Evolutionary conservation across 768 basidiomycete species (phyloP), one percentile per base, ranked within the genome.

Genomic region (Lentinula boryana): DNA sequence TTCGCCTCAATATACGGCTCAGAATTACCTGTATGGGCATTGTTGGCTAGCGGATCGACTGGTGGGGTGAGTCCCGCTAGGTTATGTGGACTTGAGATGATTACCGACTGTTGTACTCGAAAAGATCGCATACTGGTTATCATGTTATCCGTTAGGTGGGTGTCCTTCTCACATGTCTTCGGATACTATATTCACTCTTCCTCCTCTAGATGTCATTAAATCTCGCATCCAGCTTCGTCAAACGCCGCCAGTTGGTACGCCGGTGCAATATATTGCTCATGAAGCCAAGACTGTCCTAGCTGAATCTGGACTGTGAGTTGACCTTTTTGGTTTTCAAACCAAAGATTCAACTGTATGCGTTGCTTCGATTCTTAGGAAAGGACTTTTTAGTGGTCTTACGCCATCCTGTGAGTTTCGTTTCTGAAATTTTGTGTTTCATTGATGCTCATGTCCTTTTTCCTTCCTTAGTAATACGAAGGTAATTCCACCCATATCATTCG

Each of bases 91-190:
- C 18, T 15, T 53, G 10, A n/a, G 0, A 13, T 12, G 38, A 5
- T 16, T n/a, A 12, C 7, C 43, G 1, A 18, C 32, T 46, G 33
- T 12, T 58, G 38, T 62, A 23, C 31, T 6, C 4, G 23, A 27
- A 52, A 54, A 93, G 79, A 83, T 96, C 41, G 87, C 86, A 0
- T 98, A 99, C 68, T 99, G 97, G 97, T 78, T 97, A 1, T 84
- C 92, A 1, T 95, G 89, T 68, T 98, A 96, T 71, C 96, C 94
- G 0, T 77, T 96, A 5, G 90, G 89, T 89, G 54, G 7, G 70
- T 60, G 0, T 2, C 1, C 15, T 5, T 27, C 8, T 31, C 18
- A 31, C 5, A 23, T 41, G 8, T 44, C 55, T 38, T 23, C 15
- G 36, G 40, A 9, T 5, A 38, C 8, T 35, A 16, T 10, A 13